Evolutionary conservation across 495 filamentous ascomycete species (phyloP).

Genomic region (Lophiotrema nucula): DNA sequence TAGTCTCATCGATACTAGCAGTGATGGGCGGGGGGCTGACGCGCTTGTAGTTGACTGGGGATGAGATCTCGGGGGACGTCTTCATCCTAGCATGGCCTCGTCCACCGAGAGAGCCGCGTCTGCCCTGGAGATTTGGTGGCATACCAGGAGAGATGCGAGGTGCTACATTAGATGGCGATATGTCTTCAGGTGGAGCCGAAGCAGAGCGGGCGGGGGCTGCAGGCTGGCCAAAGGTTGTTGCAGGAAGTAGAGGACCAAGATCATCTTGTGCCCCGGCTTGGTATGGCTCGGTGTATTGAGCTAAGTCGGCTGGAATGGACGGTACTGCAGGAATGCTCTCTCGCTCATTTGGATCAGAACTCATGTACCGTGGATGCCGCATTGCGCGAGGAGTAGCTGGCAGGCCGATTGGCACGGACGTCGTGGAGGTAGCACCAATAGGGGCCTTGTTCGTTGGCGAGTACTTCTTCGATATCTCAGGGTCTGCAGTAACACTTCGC

Average conservation of each 20-base stretch:
- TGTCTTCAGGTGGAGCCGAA: slow-evolving; percentile 41
- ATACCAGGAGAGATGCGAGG: slow-evolving; percentile 9
- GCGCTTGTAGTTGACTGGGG: slow-evolving; percentile 28
- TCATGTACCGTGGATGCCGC: slow-evolving; percentile 68
- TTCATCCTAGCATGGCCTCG: slow-evolving; percentile 28
- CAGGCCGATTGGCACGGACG: slow-evolving; percentile 56
- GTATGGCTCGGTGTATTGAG: neutral
- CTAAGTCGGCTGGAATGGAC: slow-evolving; percentile 55
- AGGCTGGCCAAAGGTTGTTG: slow-evolving; percentile 37
- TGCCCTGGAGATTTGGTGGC: slow-evolving; percentile 21
- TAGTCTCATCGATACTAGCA: slow-evolving; percentile 64
- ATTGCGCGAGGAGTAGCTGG: slow-evolving; percentile 84
- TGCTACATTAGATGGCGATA: slow-evolving; percentile 9
- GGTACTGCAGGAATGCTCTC: slow-evolving; percentile 64
- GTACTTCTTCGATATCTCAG: slow-evolving; percentile 29
- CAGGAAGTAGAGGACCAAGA: slow-evolving; percentile 32
- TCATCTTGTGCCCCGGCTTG: slow-evolving; percentile 21
- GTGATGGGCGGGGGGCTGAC: slow-evolving; percentile 31
- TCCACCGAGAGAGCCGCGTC: slow-evolving; percentile 30
- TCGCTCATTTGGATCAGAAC: slow-evolving; percentile 52
- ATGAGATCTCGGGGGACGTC: slow-evolving; percentile 27
- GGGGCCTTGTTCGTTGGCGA: slow-evolving; percentile 24
- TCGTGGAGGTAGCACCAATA: slow-evolving; percentile 36
- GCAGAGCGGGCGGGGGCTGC: slow-evolving; percentile 35
- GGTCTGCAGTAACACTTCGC: slow-evolving; percentile 34